Conservation (phyloP, 306 rosid genomes). For the Albizia julibrissin region DNA sequence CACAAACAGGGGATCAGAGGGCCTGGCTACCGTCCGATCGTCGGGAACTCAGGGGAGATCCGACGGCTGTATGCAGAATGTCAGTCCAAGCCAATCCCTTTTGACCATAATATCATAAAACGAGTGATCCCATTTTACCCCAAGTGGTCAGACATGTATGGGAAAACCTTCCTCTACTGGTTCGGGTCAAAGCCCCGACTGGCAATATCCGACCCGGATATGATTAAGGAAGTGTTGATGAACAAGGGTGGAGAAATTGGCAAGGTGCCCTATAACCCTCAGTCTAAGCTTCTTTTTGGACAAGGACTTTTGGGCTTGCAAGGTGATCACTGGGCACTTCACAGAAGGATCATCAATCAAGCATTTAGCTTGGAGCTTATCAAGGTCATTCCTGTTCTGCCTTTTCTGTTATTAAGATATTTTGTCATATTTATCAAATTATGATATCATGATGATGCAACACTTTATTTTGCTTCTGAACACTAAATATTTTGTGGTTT, state of each 20-base stretch:
- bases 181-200: conserved; percentile 73
- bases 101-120: conserved; percentile 49
- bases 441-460: neutral
- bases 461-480: neutral
- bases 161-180: conserved; percentile 69
- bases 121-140: conserved; percentile 59
- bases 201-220: conserved; percentile 64
- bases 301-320: conserved; percentile 56
- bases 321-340: conserved; percentile 60
- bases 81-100: conserved; percentile 35
- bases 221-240: conserved; percentile 62
- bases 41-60: conserved; percentile 61
- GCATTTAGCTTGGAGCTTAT: conserved; percentile 62
- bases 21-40: conserved; percentile 66
- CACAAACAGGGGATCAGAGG: conserved; percentile 63
- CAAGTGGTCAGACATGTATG: conserved; percentile 60
- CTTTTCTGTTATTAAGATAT: neutral
- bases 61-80: conserved; percentile 50
- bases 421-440: too few relatives aligned
- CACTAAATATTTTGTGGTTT: neutral
- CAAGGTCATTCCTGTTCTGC: conserved; percentile 43
- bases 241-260: conserved; percentile 44
- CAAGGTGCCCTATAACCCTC: conserved; percentile 44
- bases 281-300: conserved; percentile 52
- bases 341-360: conserved; percentile 55